phyloP scores from a whole-genome alignment of 805 yeast genomes.

The Ogataea sp. region DNA sequence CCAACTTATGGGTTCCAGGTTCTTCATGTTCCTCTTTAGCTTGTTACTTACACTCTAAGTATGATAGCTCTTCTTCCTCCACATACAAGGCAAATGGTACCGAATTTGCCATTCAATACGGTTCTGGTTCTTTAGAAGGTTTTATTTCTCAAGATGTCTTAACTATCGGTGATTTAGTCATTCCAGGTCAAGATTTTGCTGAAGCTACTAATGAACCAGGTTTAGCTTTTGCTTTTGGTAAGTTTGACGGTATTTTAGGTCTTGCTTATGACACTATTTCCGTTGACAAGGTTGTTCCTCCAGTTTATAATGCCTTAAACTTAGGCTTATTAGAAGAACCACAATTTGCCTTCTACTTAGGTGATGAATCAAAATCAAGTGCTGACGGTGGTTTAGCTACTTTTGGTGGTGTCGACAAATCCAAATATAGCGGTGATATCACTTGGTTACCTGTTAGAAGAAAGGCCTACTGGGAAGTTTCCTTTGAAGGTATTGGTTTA shows the following conservation, averaged over 20 bases:
- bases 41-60: constrained; percentile 88
- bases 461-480: constrained; percentile 99
- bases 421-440: constrained; percentile 72
- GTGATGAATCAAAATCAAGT: constrained; percentile 60
- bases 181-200: constrained; percentile 88
- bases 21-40: constrained; percentile 87
- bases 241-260: constrained; percentile 96
- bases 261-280: constrained; percentile 89
- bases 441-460: constrained; percentile 98
- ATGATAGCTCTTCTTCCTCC: constrained; percentile 75
- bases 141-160: constrained; percentile 82
- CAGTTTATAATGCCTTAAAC: constrained; percentile 81
- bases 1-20: constrained; percentile 96
- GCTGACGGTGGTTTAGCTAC: constrained; percentile 85
- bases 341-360: constrained; percentile 85
- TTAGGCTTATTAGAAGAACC: constrained; percentile 77
- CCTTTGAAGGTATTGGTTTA: constrained; percentile 80
- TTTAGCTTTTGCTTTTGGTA: constrained; percentile 95
- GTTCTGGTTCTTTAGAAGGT: constrained; percentile 90
- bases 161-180: constrained; percentile 73
- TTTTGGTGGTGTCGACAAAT: constrained; percentile 86
- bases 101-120: constrained; percentile 79
- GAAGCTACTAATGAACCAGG: constrained; percentile 98
- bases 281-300: constrained; percentile 86
- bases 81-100: constrained; percentile 84